phyloP scores from a whole-genome alignment of 805 yeast species.

The Lipomyces mesembrius region DNA sequence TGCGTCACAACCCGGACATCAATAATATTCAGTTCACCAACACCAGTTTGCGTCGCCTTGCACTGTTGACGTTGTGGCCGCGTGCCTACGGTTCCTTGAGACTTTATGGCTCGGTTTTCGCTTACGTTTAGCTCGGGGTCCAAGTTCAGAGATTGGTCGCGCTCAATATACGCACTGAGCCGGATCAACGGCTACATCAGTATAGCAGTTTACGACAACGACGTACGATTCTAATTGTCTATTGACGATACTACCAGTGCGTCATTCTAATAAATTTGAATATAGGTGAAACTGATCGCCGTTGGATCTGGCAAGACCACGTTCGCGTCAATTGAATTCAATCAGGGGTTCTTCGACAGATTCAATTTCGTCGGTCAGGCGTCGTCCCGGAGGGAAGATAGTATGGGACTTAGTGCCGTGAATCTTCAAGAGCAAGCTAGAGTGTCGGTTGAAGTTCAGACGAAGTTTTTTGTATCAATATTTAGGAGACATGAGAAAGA shows the following conservation, averaged over 20 bases:
- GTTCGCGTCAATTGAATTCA: constrained; percentile 23
- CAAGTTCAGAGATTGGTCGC: constrained; percentile 32
- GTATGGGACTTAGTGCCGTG: constrained; percentile 5
- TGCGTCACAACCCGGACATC: not conserved
- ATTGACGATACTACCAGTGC: not conserved
- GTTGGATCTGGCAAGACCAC: constrained; percentile 22
- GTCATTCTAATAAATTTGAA: not conserved
- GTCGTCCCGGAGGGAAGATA: not conserved
- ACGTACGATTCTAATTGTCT: constrained; percentile 12
- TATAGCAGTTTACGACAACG: constrained; percentile 17
- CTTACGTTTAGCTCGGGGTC: constrained; percentile 23
- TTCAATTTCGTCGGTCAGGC: constrained; percentile 13
- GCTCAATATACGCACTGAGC: constrained; percentile 27
- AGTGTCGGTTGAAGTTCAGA: constrained; percentile 23
- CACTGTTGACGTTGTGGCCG: too few species aligned
- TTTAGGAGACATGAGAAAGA: constrained; percentile 35
- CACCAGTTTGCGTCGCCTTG: not conserved
- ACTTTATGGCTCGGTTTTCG: constrained; percentile 29
- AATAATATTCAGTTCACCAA: not conserved
- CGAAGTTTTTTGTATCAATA: constrained; percentile 28
- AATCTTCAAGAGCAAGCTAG: constrained; percentile 5
- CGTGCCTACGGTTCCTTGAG: not conserved
- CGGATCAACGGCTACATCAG: constrained; percentile 25
- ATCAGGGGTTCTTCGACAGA: constrained; percentile 14
- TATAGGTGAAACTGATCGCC: constrained; percentile 17